A percentile compares a stretch with the other conserved stretches of the same genome.
phyloP scores from a whole-genome alignment of 371 early-diverging fungal genomes.

The Mucor velutinosus region DNA sequence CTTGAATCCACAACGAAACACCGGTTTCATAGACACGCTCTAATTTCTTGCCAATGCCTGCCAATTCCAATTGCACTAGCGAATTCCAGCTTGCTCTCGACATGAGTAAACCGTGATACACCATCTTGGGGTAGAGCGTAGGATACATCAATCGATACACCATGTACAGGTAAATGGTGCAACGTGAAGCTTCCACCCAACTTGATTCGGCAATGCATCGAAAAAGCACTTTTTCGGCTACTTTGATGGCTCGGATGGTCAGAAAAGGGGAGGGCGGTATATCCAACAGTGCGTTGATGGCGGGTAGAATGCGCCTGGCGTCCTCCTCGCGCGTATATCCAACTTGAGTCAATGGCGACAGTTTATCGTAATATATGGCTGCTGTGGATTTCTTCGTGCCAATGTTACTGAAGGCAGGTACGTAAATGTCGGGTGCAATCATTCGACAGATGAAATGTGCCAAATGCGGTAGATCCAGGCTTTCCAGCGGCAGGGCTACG shows the following conservation, averaged over 20 bases:
- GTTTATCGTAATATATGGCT: not conserved
- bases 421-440: constrained; percentile 36
- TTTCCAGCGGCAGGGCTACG: not conserved
- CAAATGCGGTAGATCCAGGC: constrained; percentile 26
- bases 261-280: constrained; percentile 1
- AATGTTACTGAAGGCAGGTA: not conserved
- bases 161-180: constrained; percentile 58
- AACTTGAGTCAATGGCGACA: constrained; percentile 1
- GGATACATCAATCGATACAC: constrained; percentile 69
- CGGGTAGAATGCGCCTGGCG: not conserved
- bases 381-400: not conserved
- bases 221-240: not conserved
- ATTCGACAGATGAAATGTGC: constrained; percentile 33
- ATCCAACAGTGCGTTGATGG: not conserved
- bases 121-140: constrained; percentile 64
- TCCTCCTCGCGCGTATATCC: not conserved
- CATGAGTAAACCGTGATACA: constrained; percentile 55
- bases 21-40: constrained; percentile 39
- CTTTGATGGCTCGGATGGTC: constrained; percentile 3
- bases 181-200: constrained; percentile 57
- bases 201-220: not conserved
- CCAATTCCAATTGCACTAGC: constrained; percentile 43
- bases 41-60: constrained; percentile 39
- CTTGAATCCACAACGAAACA: constrained; percentile 35
- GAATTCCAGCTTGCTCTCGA: constrained; percentile 69